Evolutionary conservation across 1,284 basidiomycete genomes (phyloP).

Genomic region (Cronartium quercuum): DNA sequence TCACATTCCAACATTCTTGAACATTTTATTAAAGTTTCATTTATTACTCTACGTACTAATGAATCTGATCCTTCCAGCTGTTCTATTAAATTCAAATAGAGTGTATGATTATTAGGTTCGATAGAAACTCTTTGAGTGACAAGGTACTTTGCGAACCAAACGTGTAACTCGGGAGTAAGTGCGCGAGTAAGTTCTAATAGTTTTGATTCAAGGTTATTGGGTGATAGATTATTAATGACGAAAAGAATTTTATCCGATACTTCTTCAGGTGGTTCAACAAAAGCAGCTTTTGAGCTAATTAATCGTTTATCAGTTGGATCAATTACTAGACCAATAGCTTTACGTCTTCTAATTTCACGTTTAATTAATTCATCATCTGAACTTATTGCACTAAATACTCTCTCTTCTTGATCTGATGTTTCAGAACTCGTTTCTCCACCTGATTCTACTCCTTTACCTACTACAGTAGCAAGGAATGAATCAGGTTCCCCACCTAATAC

Average conservation of each 20-base stretch:
- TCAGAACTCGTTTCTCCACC: not conserved
- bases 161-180: slow-evolving; percentile 72
- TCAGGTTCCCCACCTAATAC: slow-evolving; percentile 49
- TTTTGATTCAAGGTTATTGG: slow-evolving; percentile 84
- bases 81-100: slow-evolving; percentile 90
- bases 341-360: slow-evolving; percentile 25
- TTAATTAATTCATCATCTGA: slow-evolving; percentile 31
- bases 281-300: slow-evolving; percentile 54
- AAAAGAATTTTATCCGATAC: slow-evolving; percentile 91
- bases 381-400: slow-evolving; percentile 20
- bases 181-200: slow-evolving; percentile 71
- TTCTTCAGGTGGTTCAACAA: slow-evolving; percentile 72
- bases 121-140: slow-evolving; percentile 92
- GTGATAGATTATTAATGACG: slow-evolving; percentile 95
- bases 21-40: slow-evolving; percentile 88
- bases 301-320: slow-evolving; percentile 50
- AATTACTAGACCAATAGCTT: slow-evolving; percentile 33
- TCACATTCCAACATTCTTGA: slow-evolving; percentile 82
- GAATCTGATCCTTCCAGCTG: slow-evolving; percentile 61
- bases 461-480: slow-evolving; percentile 20
- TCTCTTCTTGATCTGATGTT: not conserved
- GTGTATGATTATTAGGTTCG: slow-evolving; percentile 93
- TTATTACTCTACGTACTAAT: slow-evolving; percentile 66
- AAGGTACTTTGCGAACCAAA: slow-evolving; percentile 97
- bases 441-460: slow-evolving; percentile 10